These are phyloP conservation scores for Ganoderma leucocontextum DNA, from an alignment of 1,284 basidiomycete genomes.

Conservation along the genomic window DNA sequence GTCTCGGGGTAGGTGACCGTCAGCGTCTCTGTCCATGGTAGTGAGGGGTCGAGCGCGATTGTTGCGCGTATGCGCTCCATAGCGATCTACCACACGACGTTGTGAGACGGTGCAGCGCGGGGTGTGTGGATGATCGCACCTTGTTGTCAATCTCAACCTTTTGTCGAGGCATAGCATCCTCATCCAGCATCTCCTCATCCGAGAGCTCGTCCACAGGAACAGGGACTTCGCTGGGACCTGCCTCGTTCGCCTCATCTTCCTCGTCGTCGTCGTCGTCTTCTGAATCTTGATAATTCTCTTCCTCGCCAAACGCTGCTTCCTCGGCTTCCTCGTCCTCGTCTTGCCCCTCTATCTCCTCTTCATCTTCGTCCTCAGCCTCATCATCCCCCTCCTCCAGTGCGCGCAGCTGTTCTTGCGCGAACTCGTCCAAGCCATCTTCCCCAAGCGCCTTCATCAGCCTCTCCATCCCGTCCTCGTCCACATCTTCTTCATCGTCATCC, in stretches of 20 bases:
- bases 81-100: slow-evolving; percentile 63
- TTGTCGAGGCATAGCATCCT: slow-evolving; percentile 80
- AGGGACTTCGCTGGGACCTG: slow-evolving; percentile 43
- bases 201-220: slow-evolving; percentile 72
- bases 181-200: slow-evolving; percentile 70
- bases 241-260: slow-evolving; percentile 38
- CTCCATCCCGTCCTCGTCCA: slow-evolving; percentile 72
- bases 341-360: slow-evolving; percentile 45
- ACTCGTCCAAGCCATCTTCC: slow-evolving; percentile 72
- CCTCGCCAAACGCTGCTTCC: slow-evolving; percentile 40
- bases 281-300: slow-evolving; percentile 41
- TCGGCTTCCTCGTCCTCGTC: slow-evolving; percentile 38
- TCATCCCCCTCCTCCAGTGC: slow-evolving; percentile 49
- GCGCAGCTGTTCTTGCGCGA: slow-evolving; percentile 60
- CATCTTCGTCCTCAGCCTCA: slow-evolving; percentile 46
- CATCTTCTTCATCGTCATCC: slow-evolving; percentile 58
- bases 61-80: slow-evolving; percentile 83
- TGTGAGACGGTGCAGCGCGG: not conserved
- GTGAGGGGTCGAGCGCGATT: slow-evolving; percentile 78
- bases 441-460: slow-evolving; percentile 72
- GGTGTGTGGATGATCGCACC: slow-evolving; percentile 50
- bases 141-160: slow-evolving; percentile 87
- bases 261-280: slow-evolving; percentile 35
- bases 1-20: slow-evolving; percentile 77
- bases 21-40: slow-evolving; percentile 90